These are phyloP conservation scores for Buddleja alternifolia DNA, from an alignment of 257 asterid species.

Conservation along the genomic window DNA sequence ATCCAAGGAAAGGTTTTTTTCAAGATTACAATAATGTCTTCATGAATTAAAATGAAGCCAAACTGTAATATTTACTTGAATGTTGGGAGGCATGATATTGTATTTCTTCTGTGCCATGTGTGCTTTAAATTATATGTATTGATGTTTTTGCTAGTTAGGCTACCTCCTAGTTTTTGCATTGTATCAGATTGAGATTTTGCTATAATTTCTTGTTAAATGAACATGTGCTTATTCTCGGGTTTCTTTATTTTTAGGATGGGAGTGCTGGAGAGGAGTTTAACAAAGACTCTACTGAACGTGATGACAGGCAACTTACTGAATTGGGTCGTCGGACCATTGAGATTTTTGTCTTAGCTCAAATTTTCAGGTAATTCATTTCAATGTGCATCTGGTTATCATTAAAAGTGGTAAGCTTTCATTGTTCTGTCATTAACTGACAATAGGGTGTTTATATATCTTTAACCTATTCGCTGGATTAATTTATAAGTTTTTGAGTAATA, in stretches of 20 bases:
- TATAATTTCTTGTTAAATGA: neutral
- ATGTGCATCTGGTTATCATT: neutral
- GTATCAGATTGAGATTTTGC: neutral
- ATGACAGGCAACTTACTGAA: conserved; percentile 91
- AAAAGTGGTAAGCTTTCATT: too few species aligned
- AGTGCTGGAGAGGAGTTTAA: conserved; percentile 77
- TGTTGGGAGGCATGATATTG: neutral
- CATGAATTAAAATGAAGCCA: neutral
- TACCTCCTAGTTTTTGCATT: neutral
- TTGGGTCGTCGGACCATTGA: conserved; percentile 96
- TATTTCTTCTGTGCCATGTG: neutral
- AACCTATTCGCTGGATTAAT: neutral
- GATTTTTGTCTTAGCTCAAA: conserved; percentile 78
- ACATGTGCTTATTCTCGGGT: neutral
- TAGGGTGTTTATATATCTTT: too few species aligned
- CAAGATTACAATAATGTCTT: neutral
- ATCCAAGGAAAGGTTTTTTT: neutral
- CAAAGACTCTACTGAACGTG: conserved; percentile 78
- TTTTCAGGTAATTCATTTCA: conserved; percentile 64
- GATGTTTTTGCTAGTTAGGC: neutral
- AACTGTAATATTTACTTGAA: neutral
- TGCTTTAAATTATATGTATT: conserved; percentile 2
- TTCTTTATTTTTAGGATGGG: conserved; percentile 71
- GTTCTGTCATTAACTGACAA: too few species aligned
- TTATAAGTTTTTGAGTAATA: neutral